A percentile compares a stretch with the other conserved stretches of the same genome.
Conservation (phyloP, 768 basidiomycete species). For the Suillus alpinus region DNA sequence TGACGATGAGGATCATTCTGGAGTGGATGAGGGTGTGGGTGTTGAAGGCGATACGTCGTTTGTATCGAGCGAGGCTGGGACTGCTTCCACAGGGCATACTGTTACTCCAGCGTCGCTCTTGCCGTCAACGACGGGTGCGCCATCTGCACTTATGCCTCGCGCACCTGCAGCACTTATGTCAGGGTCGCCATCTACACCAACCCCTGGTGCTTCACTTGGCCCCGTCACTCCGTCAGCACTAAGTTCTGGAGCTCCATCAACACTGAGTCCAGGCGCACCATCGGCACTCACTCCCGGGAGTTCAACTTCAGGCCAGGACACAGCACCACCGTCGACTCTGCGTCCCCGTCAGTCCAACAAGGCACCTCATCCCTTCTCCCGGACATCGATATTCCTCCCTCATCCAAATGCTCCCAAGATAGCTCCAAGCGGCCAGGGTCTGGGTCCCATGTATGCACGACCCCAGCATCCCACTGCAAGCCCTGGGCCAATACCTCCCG, state of each 20-base stretch:
- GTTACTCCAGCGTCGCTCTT: slow-evolving; percentile 9
- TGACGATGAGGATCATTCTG: slow-evolving; percentile 11
- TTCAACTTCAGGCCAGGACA: not conserved
- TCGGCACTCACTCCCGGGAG: not conserved
- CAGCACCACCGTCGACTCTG: slow-evolving; percentile 19
- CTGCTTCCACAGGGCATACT: slow-evolving; percentile 4
- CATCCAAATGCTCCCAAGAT: slow-evolving; percentile 56
- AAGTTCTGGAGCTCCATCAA: slow-evolving; percentile 3
- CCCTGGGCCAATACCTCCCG: slow-evolving; percentile 3
- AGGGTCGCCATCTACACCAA: slow-evolving; percentile 11
- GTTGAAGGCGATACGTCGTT: slow-evolving; percentile 4
- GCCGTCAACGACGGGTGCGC: slow-evolving; percentile 11
- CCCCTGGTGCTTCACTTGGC: slow-evolving; percentile 15
- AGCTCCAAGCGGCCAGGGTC: slow-evolving; percentile 17
- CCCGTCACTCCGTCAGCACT: slow-evolving; percentile 11
- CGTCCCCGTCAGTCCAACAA: slow-evolving; percentile 22
- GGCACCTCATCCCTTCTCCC: slow-evolving; percentile 25
- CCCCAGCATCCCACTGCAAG: slow-evolving; percentile 9
- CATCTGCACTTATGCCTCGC: slow-evolving; percentile 7
- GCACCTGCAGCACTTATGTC: slow-evolving; percentile 5
- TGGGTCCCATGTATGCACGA: slow-evolving; percentile 62
- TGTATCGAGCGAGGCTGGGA: not conserved
- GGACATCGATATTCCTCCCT: slow-evolving; percentile 47
- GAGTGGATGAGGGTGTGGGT: not conserved
- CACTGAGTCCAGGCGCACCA: not conserved